Evolutionary conservation across 495 filamentous ascomycete species (phyloP).

Genomic region (Neurospora tetraspora): DNA sequence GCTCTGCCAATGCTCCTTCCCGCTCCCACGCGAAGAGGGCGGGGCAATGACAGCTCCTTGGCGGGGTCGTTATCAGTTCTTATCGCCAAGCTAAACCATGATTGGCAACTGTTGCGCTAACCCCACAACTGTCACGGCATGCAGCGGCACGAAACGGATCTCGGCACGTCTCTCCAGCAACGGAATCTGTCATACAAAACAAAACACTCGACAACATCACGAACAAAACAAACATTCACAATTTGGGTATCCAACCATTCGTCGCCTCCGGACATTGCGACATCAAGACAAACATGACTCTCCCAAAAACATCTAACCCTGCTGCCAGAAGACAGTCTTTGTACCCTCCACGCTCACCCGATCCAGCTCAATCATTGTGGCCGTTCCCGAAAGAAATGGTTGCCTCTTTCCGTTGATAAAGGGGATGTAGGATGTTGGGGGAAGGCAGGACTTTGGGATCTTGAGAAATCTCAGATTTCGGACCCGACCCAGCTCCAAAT

Average conservation of each 20-base stretch:
- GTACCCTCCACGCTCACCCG: slow-evolving; percentile 4
- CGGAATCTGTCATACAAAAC: background rate
- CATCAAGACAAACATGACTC: background rate
- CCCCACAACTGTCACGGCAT: background rate
- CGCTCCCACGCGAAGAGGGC: background rate
- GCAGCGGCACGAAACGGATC: background rate
- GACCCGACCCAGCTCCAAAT: background rate
- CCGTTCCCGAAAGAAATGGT: background rate
- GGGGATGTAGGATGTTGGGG: background rate
- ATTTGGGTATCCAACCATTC: background rate
- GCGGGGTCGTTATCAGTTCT: background rate
- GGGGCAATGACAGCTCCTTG: background rate
- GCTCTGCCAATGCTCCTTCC: background rate
- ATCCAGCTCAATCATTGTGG: background rate
- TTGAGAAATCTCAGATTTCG: background rate
- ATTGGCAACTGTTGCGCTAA: background rate
- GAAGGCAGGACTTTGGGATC: background rate
- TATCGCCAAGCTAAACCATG: background rate
- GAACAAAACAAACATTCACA: background rate
- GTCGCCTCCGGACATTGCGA: background rate
- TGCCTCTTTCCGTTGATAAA: background rate
- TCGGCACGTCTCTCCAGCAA: background rate
- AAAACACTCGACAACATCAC: background rate
- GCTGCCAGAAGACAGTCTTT: slow-evolving; percentile 3
- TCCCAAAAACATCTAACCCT: slow-evolving; percentile 2